Percentiles rank a stretch among this genome's conserved stretches.
These are phyloP conservation scores for Ogataea zsoltii DNA, from an alignment of 805 yeast genomes.

Conservation along the genomic window DNA sequence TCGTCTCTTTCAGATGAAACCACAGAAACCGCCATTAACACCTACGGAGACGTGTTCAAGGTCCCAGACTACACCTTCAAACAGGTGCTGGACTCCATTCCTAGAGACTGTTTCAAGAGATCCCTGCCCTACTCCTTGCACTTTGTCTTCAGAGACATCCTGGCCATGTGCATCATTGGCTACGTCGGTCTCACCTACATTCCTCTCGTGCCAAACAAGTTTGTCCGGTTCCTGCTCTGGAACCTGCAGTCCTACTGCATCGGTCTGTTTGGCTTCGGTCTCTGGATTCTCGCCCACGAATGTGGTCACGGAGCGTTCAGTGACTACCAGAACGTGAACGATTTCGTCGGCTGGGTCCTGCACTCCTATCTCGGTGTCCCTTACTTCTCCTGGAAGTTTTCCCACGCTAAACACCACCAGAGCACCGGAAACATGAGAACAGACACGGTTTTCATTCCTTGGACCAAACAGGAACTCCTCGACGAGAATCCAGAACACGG, in stretches of 20 bases:
- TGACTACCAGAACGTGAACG: slow-evolving; percentile 53
- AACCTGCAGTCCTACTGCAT: slow-evolving; percentile 38
- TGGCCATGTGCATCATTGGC: slow-evolving; percentile 44
- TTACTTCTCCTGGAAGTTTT: slow-evolving; percentile 62
- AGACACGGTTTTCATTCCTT: slow-evolving; percentile 63
- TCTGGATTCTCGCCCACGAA: slow-evolving; percentile 65
- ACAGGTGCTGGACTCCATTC: slow-evolving; percentile 58
- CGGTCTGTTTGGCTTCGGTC: slow-evolving; percentile 56
- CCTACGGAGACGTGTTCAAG: slow-evolving; percentile 53
- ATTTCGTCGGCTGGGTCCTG: slow-evolving; percentile 59
- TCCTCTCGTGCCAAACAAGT: slow-evolving; percentile 39
- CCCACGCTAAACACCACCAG: slow-evolving; percentile 63
- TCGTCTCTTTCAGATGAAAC: slow-evolving; percentile 18
- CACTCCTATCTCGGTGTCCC: slow-evolving; percentile 61
- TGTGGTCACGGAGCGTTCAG: slow-evolving; percentile 67
- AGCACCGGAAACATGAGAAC: slow-evolving; percentile 60
- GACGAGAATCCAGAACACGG: slow-evolving; percentile 35
- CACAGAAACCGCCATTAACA: slow-evolving; percentile 43
- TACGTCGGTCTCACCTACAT: slow-evolving; percentile 44
- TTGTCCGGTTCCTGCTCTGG: slow-evolving; percentile 44
- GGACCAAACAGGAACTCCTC: slow-evolving; percentile 47
- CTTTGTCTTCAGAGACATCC: slow-evolving; percentile 55
- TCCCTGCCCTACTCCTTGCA: slow-evolving; percentile 47
- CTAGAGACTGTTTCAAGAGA: slow-evolving; percentile 61
- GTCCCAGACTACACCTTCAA: slow-evolving; percentile 65